These are phyloP conservation scores for Globisporangium parvum DNA, from an alignment of 352 stramenopile genomes.

Conservation along the genomic window DNA sequence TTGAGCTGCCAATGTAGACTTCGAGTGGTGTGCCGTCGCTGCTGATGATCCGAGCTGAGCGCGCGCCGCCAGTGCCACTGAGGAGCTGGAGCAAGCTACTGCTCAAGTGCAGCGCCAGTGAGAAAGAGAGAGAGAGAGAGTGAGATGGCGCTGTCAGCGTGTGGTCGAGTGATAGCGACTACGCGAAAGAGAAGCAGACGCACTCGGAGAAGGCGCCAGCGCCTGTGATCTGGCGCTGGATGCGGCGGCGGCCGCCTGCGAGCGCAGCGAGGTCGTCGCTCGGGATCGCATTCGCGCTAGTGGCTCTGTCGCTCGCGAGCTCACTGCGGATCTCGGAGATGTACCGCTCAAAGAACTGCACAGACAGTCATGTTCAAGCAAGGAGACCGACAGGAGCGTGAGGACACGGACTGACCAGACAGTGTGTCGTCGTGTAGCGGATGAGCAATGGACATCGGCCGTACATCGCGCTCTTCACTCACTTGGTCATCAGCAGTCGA, in stretches of 20 bases:
- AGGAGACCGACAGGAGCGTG: not conserved
- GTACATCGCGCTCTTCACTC: constrained; percentile 12
- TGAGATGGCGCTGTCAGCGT: not conserved
- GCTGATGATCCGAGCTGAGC: constrained; percentile 51
- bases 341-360: constrained; percentile 17
- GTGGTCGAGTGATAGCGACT: not conserved
- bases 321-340: constrained; percentile 29
- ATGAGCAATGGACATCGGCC: not conserved
- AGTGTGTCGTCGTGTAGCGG: not conserved
- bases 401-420: not conserved
- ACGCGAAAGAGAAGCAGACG: not conserved
- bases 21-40: constrained; percentile 67
- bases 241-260: constrained; percentile 1
- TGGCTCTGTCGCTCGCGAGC: constrained; percentile 19
- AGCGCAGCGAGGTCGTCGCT: not conserved
- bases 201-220: constrained; percentile 12
- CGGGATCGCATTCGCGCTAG: not conserved
- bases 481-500: not conserved
- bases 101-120: not conserved
- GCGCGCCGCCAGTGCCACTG: constrained; percentile 16
- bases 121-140: not conserved
- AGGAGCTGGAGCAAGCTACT: constrained; percentile 48
- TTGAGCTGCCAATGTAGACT: constrained; percentile 65
- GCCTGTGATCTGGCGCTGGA: constrained; percentile 7
- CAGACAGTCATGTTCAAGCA: not conserved